Percentiles rank a stretch among this genome's conserved stretches.
Conservation (phyloP, 1,139 yeast species). For the Ogataea hybrid region DNA sequence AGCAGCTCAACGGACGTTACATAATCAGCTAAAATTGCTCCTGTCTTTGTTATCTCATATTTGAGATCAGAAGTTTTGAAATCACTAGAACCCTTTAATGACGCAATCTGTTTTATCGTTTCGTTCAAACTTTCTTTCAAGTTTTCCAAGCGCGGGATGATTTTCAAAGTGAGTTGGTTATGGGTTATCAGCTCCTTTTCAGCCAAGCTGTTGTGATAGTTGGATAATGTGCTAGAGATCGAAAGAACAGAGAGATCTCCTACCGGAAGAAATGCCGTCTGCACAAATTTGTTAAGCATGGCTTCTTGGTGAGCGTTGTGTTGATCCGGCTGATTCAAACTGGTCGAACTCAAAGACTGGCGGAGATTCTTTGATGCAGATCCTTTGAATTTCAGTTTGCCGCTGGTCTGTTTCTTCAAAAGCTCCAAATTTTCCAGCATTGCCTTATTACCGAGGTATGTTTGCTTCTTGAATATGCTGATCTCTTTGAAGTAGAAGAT, state of each 20-base stretch:
- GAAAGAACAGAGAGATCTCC: constrained; percentile 52
- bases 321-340: constrained; percentile 25
- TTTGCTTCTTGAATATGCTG: constrained; percentile 65
- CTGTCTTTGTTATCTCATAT: constrained; percentile 54
- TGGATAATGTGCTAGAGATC: constrained; percentile 44
- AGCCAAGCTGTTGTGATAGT: constrained; percentile 43
- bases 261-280: constrained; percentile 49
- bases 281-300: constrained; percentile 41
- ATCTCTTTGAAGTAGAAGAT: constrained; percentile 61
- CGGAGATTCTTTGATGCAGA: constrained; percentile 23
- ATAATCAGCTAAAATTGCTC: constrained; percentile 45
- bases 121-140: constrained; percentile 61
- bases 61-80: constrained; percentile 49
- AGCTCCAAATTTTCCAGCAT: constrained; percentile 60
- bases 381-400: constrained; percentile 28
- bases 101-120: constrained; percentile 65
- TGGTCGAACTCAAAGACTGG: constrained; percentile 23
- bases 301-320: constrained; percentile 15
- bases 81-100: constrained; percentile 46
- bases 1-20: constrained; percentile 38
- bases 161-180: constrained; percentile 54
- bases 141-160: constrained; percentile 69
- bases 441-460: constrained; percentile 62
- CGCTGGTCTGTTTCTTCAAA: constrained; percentile 40
- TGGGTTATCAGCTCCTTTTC: constrained; percentile 47